A percentile compares a stretch with the other conserved stretches of the same genome.
phyloP scores from a whole-genome alignment of 2,329 filamentous ascomycete species.

The Diaporthe destruens region DNA sequence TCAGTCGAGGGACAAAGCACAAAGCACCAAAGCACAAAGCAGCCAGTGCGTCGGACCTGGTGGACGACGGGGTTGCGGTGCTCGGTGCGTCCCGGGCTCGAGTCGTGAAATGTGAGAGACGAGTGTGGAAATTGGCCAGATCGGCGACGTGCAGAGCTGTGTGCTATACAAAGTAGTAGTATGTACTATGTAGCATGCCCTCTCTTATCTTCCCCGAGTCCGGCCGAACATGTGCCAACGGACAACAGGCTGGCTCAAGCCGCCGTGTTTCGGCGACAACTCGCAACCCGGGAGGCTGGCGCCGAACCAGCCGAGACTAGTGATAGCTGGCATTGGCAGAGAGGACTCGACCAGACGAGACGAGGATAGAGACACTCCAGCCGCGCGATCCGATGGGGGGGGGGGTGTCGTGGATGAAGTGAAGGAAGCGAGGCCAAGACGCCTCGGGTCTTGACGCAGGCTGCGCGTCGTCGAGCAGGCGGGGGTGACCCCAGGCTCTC shows the following conservation, averaged over 20 bases:
- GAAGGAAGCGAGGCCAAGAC: conserved; percentile 8
- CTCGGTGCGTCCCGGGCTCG: conserved; percentile 9
- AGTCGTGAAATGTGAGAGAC: conserved; percentile 1
- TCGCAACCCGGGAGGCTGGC: conserved; percentile 26
- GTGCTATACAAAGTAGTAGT: neutral
- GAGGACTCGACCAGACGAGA: neutral
- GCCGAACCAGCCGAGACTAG: conserved; percentile 33
- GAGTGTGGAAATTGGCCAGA: neutral
- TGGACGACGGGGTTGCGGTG: neutral
- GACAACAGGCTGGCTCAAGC: neutral
- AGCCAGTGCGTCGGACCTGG: neutral
- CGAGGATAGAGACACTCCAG: conserved; percentile 28
- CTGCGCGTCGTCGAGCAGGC: conserved; percentile 14
- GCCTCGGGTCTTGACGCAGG: conserved; percentile 24
- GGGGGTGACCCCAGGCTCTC: conserved; percentile 19
- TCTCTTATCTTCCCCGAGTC: conserved; percentile 3
- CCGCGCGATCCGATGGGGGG: conserved; percentile 20
- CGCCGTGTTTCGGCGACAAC: conserved; percentile 30
- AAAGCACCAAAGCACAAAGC: conserved; percentile 14
- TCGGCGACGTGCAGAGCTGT: neutral
- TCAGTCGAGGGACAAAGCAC: too few species aligned
- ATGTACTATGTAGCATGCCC: neutral
- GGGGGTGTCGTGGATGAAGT: conserved; percentile 1
- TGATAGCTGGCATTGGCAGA: neutral
- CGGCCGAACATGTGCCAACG: neutral